A percentile compares a stretch with the other conserved stretches of the same genome.
Conservation (phyloP, 1,284 basidiomycete species). For the Cryptococcus wingfieldii region DNA sequence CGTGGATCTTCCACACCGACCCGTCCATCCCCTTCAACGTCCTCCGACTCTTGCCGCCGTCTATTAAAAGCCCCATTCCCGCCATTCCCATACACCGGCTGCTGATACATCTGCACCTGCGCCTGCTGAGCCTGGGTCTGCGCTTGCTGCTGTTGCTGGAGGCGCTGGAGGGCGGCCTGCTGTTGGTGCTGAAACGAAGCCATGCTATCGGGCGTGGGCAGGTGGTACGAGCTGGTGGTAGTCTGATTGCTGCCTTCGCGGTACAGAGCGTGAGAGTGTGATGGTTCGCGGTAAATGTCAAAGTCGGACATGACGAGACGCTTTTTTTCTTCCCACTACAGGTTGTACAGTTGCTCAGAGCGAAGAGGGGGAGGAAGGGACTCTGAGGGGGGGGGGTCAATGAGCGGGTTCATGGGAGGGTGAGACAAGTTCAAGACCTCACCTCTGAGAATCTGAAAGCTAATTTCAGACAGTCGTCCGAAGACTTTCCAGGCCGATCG, state of each 20-base stretch:
- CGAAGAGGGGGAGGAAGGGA: no score
- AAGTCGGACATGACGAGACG: background rate
- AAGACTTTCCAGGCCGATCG: no score
- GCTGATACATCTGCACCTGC: background rate
- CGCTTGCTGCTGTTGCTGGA: background rate
- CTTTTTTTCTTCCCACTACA: background rate
- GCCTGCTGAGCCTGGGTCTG: background rate
- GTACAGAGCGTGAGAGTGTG: background rate
- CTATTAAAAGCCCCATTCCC: background rate
- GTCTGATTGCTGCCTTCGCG: background rate
- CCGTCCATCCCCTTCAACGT: conserved; percentile 34
- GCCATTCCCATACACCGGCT: no score
- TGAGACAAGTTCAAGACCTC: no score
- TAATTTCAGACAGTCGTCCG: no score
- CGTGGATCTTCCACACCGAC: conserved; percentile 42
- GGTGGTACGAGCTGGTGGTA: background rate
- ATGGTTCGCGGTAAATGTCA: background rate
- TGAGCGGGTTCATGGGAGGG: no score
- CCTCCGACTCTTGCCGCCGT: background rate
- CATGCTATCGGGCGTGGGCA: background rate
- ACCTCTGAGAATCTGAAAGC: no score
- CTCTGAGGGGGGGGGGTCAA: no score
- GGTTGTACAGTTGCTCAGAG: background rate
- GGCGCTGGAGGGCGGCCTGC: background rate
- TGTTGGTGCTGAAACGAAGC: background rate